Percentiles rank a stretch among this genome's conserved stretches.
phyloP scores from a whole-genome alignment of 495 filamentous ascomycete genomes.

The Penicillium tannophilum region DNA sequence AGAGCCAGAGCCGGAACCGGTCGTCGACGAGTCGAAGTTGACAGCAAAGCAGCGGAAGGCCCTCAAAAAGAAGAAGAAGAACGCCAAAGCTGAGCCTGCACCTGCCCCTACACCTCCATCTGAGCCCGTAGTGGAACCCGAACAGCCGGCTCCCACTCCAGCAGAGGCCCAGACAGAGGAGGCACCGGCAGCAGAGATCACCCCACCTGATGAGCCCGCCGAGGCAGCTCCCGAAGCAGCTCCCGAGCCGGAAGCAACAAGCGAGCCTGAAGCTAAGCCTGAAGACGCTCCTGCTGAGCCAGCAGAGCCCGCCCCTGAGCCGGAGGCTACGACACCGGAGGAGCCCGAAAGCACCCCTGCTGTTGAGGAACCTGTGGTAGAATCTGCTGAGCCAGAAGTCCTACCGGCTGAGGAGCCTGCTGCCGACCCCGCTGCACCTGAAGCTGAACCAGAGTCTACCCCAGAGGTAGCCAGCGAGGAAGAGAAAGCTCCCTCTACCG shows the following conservation, averaged over 20 bases:
- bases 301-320: slow-evolving; percentile 12
- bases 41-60: background rate
- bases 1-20: background rate
- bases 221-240: slow-evolving; percentile 6
- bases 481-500: background rate
- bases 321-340: background rate
- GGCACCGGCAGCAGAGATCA: slow-evolving; percentile 3
- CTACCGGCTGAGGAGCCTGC: background rate
- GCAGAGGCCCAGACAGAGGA: slow-evolving; percentile 4
- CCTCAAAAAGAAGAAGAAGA: slow-evolving; percentile 2
- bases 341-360: background rate
- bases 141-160: background rate
- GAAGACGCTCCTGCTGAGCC: background rate
- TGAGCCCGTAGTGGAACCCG: slow-evolving; percentile 5
- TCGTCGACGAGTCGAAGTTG: background rate
- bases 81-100: background rate
- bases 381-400: background rate
- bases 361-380: slow-evolving; percentile 7
- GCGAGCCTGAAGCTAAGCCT: background rate
- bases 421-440: background rate
- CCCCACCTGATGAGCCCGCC: slow-evolving; percentile 11
- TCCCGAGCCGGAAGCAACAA: background rate
- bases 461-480: background rate
- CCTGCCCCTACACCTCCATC: slow-evolving; percentile 6
- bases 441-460: background rate